These are phyloP conservation scores for Letharia columbiana DNA, from an alignment of 495 filamentous ascomycete genomes.

Conservation along the genomic window DNA sequence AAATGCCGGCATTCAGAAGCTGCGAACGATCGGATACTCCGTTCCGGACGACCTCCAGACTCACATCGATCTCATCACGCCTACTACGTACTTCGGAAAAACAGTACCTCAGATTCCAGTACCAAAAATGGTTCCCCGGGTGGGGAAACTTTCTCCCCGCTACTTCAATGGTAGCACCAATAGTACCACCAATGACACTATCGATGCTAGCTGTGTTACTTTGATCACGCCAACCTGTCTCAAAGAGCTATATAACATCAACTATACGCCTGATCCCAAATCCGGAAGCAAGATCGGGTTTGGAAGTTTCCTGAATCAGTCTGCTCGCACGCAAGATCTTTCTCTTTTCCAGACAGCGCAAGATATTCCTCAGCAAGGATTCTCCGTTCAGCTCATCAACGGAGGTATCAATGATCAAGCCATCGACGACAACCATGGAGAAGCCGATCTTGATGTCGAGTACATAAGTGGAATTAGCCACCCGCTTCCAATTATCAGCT, in stretches of 20 bases:
- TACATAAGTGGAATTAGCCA: constrained; percentile 45
- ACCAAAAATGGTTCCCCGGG: neutral
- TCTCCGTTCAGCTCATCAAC: constrained; percentile 48
- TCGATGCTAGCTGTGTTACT: constrained; percentile 5
- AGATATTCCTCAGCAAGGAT: constrained; percentile 41
- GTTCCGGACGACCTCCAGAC: constrained; percentile 43
- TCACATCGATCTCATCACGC: constrained; percentile 45
- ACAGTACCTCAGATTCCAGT: constrained; percentile 24
- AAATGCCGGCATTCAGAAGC: constrained; percentile 28
- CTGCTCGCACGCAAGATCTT: constrained; percentile 35
- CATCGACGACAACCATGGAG: constrained; percentile 41
- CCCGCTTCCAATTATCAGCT: constrained; percentile 43
- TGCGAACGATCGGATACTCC: constrained; percentile 53
- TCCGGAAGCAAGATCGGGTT: constrained; percentile 48
- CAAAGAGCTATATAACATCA: constrained; percentile 43
- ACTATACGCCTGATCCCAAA: constrained; percentile 40
- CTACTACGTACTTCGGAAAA: constrained; percentile 47
- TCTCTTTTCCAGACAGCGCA: constrained; percentile 28
- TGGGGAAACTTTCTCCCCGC: constrained; percentile 20
- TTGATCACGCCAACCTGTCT: constrained; percentile 53
- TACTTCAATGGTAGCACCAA: constrained; percentile 12
- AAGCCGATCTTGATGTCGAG: constrained; percentile 73
- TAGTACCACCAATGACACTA: neutral
- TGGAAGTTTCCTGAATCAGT: constrained; percentile 46
- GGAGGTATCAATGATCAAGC: constrained; percentile 46